phyloP scores from a whole-genome alignment of 257 asterid species.

The Gentiana straminea region DNA sequence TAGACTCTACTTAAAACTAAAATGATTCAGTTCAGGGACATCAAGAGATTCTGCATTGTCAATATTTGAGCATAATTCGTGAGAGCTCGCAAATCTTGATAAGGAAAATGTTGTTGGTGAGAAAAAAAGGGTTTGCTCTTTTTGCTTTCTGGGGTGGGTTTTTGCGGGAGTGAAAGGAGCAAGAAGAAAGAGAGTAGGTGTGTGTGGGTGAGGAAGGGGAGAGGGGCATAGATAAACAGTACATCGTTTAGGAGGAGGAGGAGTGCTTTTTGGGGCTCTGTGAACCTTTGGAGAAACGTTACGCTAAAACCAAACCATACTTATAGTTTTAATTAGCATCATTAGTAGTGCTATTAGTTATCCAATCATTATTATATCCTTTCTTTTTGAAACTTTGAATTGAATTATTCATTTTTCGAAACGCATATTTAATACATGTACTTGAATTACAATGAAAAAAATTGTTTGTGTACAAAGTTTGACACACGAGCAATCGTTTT shows the following conservation, averaged over 20 bases:
- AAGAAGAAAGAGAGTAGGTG: slow-evolving; percentile 13
- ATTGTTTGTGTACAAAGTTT: too few relatives aligned
- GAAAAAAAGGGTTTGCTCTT: slow-evolving; percentile 14
- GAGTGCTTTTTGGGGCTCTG: slow-evolving; percentile 36
- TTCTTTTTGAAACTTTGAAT: neutral
- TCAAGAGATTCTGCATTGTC: slow-evolving; percentile 31
- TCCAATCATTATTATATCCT: slow-evolving; percentile 11
- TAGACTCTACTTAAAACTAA: slow-evolving; percentile 38
- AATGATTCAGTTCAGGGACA: slow-evolving; percentile 22
- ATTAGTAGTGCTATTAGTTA: slow-evolving; percentile 12
- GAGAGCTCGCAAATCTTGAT: slow-evolving; percentile 9
- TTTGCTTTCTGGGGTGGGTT: slow-evolving; percentile 16
- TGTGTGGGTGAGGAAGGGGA: slow-evolving; percentile 18
- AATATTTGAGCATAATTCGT: slow-evolving; percentile 8
- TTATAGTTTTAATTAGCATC: slow-evolving; percentile 21
- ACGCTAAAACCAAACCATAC: slow-evolving; percentile 28
- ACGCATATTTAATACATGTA: too few relatives aligned
- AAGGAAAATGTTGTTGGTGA: slow-evolving; percentile 7
- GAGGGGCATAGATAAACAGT: slow-evolving; percentile 32
- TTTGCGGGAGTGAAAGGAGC: slow-evolving; percentile 16
- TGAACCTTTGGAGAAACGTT: slow-evolving; percentile 46
- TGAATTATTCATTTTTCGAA: neutral
- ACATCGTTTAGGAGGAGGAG: slow-evolving; percentile 16
- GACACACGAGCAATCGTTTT: too few relatives aligned
- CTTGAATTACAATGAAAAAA: too few relatives aligned